Base-by-base conservation (phyloP, 1,284 basidiomycete species). In the Heterobasidion annosum region DNA sequence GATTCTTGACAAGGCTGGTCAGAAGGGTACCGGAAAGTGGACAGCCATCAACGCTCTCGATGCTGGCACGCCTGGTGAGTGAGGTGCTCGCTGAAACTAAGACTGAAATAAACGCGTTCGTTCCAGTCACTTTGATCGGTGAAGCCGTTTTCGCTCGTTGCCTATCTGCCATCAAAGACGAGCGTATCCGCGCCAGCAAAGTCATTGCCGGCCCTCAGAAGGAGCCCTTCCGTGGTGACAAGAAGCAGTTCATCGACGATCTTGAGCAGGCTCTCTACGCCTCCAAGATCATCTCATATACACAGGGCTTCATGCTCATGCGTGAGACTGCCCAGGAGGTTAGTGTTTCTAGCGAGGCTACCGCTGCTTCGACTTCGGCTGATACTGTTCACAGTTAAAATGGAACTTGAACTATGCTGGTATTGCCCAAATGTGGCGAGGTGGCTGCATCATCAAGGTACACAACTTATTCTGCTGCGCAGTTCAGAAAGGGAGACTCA, bases 21-120 rank as follows among this genome's bases (percentile, higher is more conserved):
- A 99, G 74, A 99, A 99, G 78, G 97, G 97, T 70, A 99, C 97
- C 62, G 97, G 97, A 57, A 99, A 99, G 76, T 99, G 97, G 97
- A 99, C 97, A 58, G 97, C 97, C 61, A 91, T 98, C 67, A 92
- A 94, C 68, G 97, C 97, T 58, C 87, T 99, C 62, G 97, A 99
- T 67, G 88, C 94, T 63, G 96, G 96, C 67, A 90, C 84, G 66
- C 83, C 91, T 58, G 88, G 88, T 88, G 60, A 59, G 81, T 68
- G 15, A n/a, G 25, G 25, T 25, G 25, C 25, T 25, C 3, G 25
- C 3, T 25, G 25, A 25, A 25, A 25, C 34, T 46, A 34, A 25
- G 25, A 25, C 3, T 4, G 25, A 25, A 25, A 32, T 51, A 9
- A 32, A 25, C 37, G 54, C 34, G 48, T 32, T 53, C 37, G 52